A percentile compares a stretch with the other conserved stretches of the same genome.
phyloP scores from a whole-genome alignment of 306 rosid species.

The Vigna mungo region DNA sequence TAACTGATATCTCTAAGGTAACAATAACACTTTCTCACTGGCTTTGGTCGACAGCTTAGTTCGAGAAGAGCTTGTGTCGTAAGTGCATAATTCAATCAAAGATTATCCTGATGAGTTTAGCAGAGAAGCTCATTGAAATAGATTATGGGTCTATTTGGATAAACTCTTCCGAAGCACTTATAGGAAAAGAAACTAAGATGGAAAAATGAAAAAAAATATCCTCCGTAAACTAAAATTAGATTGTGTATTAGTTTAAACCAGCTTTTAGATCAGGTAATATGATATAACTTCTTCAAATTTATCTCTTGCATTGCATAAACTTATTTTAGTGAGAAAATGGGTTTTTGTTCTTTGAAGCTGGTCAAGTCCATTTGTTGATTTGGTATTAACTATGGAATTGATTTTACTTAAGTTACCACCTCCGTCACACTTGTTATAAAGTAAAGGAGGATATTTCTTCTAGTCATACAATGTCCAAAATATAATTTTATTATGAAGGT shows the following conservation, averaged over 20 bases:
- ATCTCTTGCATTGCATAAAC: background rate
- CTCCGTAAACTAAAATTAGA: no score
- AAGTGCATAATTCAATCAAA: background rate
- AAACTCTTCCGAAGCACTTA: no score
- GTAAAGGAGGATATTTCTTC: no score
- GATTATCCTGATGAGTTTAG: background rate
- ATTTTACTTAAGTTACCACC: background rate
- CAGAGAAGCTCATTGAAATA: background rate
- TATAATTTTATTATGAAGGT: conserved; percentile 4
- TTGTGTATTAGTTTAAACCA: no score
- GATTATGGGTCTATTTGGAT: background rate
- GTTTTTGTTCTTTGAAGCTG: conserved; percentile 12
- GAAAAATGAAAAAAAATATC: no score
- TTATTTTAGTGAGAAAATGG: conserved; percentile 3
- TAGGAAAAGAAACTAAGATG: no score
- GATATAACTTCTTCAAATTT: no score
- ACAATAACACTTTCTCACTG: background rate
- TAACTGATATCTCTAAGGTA: conserved; percentile 77
- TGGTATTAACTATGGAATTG: background rate
- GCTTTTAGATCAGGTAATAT: no score
- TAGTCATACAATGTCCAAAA: background rate
- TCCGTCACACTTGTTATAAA: background rate
- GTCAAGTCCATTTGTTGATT: conserved; percentile 1
- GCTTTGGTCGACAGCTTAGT: background rate
- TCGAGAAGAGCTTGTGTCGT: background rate